These are phyloP conservation scores for Metarhizium robertsii DNA, from an alignment of 2,329 filamentous ascomycete genomes.

Conservation along the genomic window DNA sequence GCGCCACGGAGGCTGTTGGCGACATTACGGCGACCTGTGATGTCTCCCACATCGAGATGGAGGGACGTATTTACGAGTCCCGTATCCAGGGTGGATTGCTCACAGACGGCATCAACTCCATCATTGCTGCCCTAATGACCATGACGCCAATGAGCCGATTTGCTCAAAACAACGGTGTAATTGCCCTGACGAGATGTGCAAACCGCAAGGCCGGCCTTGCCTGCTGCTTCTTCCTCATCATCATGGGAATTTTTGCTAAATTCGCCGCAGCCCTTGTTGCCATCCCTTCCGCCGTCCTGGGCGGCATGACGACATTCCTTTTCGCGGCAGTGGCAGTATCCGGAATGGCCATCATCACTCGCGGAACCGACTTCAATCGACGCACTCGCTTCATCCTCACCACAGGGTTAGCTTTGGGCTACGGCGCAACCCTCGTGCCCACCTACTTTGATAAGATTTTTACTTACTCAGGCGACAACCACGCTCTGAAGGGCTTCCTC, in stretches of 20 bases:
- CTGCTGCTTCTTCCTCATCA: slow-evolving; percentile 64
- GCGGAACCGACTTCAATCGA: slow-evolving; percentile 62
- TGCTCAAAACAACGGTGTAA: slow-evolving; percentile 79
- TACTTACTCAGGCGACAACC: slow-evolving; percentile 60
- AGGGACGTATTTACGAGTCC: slow-evolving; percentile 62
- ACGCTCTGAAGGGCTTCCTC: slow-evolving; percentile 60
- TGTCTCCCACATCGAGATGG: slow-evolving; percentile 65
- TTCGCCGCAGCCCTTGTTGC: slow-evolving; percentile 72
- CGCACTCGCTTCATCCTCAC: slow-evolving; percentile 78
- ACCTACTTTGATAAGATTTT: slow-evolving; percentile 64
- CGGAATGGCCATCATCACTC: slow-evolving; percentile 66
- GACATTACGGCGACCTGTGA: slow-evolving; percentile 77
- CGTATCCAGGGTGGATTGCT: slow-evolving; percentile 72
- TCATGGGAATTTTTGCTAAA: slow-evolving; percentile 78
- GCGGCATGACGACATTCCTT: slow-evolving; percentile 44
- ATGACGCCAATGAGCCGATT: slow-evolving; percentile 75
- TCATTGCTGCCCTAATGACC: slow-evolving; percentile 67
- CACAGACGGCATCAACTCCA: slow-evolving; percentile 67
- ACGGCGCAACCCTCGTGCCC: slow-evolving; percentile 57
- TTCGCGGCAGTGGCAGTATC: slow-evolving; percentile 66
- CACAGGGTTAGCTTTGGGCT: slow-evolving; percentile 62
- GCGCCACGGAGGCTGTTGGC: slow-evolving; percentile 71
- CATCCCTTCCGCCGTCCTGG: slow-evolving; percentile 42
- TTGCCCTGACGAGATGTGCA: slow-evolving; percentile 71
- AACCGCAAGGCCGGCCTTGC: slow-evolving; percentile 74